Evolutionary conservation across 2,329 filamentous ascomycete species (phyloP).

Genomic region (Neopestalotiopsis sp.): DNA sequence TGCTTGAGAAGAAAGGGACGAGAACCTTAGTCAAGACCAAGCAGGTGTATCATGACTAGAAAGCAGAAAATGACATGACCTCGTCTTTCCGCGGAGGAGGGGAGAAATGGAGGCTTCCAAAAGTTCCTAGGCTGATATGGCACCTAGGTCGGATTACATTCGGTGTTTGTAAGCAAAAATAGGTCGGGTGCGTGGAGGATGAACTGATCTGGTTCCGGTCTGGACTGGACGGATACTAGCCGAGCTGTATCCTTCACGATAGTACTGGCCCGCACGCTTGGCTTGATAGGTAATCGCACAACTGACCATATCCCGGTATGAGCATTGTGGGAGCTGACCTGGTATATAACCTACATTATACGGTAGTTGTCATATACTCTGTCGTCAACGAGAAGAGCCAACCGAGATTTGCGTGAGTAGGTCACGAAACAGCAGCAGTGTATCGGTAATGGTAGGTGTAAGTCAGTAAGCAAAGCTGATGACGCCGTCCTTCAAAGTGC

Average conservation of each 20-base stretch:
- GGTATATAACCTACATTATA: too few species aligned
- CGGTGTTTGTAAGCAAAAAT: slow-evolving; percentile 15
- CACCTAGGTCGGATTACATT: not conserved
- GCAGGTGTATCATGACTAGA: not conserved
- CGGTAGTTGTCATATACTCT: not conserved
- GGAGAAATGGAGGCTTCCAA: not conserved
- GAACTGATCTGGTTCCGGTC: not conserved
- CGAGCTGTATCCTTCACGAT: not conserved
- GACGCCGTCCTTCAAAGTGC: not conserved
- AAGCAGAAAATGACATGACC: not conserved
- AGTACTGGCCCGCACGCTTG: not conserved
- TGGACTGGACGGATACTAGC: slow-evolving; percentile 7
- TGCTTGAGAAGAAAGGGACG: not conserved
- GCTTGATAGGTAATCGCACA: not conserved
- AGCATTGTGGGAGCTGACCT: not conserved
- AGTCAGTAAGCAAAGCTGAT: not conserved
- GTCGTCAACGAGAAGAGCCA: not conserved
- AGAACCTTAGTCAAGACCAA: not conserved
- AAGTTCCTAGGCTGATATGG: not conserved
- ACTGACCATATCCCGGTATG: not conserved
- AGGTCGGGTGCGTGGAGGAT: not conserved
- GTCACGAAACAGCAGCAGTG: not conserved
- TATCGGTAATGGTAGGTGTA: not conserved
- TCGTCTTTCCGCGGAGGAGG: not conserved
- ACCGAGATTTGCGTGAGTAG: not conserved